These are phyloP conservation scores for Rhizophora apiculata DNA, from an alignment of 345 rosid genomes.

Conservation along the genomic window DNA sequence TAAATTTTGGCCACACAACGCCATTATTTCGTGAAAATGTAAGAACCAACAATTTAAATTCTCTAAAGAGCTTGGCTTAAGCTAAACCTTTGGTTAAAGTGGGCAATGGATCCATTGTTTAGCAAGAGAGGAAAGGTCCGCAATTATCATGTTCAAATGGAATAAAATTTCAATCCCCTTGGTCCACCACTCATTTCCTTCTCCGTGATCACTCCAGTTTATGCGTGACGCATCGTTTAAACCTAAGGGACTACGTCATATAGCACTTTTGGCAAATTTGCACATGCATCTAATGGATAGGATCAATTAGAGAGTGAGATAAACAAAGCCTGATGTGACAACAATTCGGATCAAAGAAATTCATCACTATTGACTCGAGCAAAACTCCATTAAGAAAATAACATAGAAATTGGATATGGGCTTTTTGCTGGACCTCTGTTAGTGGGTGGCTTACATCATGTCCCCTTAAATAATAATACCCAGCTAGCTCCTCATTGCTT, in stretches of 20 bases:
- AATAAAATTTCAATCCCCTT: background rate
- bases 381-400: background rate
- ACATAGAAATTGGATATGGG: no score
- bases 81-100: no score
- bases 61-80: no score
- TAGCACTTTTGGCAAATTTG: background rate
- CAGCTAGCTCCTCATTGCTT: no score
- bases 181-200: background rate
- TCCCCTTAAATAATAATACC: no score
- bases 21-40: no score
- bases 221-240: conserved; percentile 3
- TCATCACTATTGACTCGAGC: background rate
- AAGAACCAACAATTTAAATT: no score
- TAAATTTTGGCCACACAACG: no score
- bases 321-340: background rate
- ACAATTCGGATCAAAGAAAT: background rate
- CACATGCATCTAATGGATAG: background rate
- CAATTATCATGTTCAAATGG: background rate
- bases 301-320: background rate
- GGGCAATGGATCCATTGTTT: no score
- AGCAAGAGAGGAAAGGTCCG: no score
- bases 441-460: no score
- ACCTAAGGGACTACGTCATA: conserved; percentile 4
- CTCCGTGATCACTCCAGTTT: background rate
- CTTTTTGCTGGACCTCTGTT: no score